Evolutionary conservation across 805 yeast genomes (phyloP).

Genomic region (Starmerella apicola): DNA sequence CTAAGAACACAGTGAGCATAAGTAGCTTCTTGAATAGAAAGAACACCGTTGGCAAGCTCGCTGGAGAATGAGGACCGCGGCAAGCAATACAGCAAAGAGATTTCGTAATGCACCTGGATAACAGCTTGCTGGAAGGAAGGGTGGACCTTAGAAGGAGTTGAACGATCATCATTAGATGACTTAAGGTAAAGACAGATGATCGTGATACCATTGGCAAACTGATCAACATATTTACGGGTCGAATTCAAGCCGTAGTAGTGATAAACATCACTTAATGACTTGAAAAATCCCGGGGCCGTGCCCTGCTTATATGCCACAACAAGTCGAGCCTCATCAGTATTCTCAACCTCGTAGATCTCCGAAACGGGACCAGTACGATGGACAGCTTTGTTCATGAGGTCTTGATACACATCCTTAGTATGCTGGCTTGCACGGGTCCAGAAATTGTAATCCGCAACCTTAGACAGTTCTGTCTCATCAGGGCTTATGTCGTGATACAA

Average conservation of each 20-base stretch:
- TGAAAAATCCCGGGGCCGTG: constrained; percentile 73
- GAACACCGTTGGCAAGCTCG: constrained; percentile 56
- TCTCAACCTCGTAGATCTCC: constrained; percentile 69
- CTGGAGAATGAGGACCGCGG: constrained; percentile 75
- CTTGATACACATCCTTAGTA: constrained; percentile 66
- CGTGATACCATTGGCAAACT: constrained; percentile 79
- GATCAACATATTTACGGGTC: constrained; percentile 86
- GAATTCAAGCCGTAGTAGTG: constrained; percentile 77
- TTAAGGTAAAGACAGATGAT: constrained; percentile 76
- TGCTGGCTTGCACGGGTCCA: constrained; percentile 62
- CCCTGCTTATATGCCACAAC: constrained; percentile 79
- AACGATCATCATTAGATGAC: constrained; percentile 27
- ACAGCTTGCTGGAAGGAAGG: constrained; percentile 61
- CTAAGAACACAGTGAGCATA: constrained; percentile 90
- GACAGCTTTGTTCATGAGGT: constrained; percentile 55
- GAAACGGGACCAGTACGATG: constrained; percentile 84
- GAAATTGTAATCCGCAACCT: constrained; percentile 70
- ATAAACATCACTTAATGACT: constrained; percentile 75
- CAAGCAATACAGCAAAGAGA: constrained; percentile 78
- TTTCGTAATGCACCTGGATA: constrained; percentile 85
- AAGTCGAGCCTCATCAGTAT: constrained; percentile 71
- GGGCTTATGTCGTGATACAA: constrained; percentile 24
- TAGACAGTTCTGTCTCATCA: constrained; percentile 41
- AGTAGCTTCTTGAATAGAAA: constrained; percentile 86
- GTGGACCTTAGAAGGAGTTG: constrained; percentile 19